These are phyloP conservation scores for Kodamaea laetipori DNA, from an alignment of 805 yeast genomes.

Conservation along the genomic window DNA sequence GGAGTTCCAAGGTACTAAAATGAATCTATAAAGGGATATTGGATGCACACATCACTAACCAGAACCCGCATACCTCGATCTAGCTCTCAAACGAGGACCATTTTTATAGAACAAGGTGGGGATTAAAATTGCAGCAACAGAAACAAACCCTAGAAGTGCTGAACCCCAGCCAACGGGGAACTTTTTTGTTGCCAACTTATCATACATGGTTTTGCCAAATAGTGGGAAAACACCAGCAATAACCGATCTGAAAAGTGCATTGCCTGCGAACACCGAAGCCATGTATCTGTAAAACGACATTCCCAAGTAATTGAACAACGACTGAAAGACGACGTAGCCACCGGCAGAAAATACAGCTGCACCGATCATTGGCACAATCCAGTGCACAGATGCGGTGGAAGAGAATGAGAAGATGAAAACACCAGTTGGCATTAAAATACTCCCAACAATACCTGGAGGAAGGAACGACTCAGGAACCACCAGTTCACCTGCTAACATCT, in stretches of 20 bases:
- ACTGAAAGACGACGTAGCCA: constrained; percentile 47
- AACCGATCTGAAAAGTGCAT: constrained; percentile 50
- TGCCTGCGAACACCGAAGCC: constrained; percentile 63
- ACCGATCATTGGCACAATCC: constrained; percentile 26
- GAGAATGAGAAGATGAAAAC: constrained; percentile 27
- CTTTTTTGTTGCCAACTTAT: constrained; percentile 45
- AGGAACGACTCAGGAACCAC: constrained; percentile 21
- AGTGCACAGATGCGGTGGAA: constrained; percentile 19
- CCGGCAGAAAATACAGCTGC: constrained; percentile 23
- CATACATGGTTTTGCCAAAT: constrained; percentile 62
- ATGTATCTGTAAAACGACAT: constrained; percentile 49
- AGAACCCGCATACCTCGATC: constrained; percentile 38
- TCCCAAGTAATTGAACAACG: constrained; percentile 51
- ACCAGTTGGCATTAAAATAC: constrained; percentile 23
- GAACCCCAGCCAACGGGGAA: constrained; percentile 67
- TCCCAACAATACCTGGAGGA: constrained; percentile 26
- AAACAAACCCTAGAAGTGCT: constrained; percentile 48
- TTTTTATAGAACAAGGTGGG: constrained; percentile 48
- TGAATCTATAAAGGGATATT: too few relatives aligned
- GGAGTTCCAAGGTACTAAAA: too few relatives aligned
- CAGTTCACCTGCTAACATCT: constrained; percentile 14
- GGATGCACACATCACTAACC: not conserved
- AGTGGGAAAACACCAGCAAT: constrained; percentile 65
- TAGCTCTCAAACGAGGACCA: constrained; percentile 48
- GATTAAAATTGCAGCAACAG: constrained; percentile 45